A percentile compares a stretch with the other conserved stretches of the same genome.
Conservation (phyloP, 2,329 filamentous ascomycete genomes). For the Paramyrothecium sp. region DNA sequence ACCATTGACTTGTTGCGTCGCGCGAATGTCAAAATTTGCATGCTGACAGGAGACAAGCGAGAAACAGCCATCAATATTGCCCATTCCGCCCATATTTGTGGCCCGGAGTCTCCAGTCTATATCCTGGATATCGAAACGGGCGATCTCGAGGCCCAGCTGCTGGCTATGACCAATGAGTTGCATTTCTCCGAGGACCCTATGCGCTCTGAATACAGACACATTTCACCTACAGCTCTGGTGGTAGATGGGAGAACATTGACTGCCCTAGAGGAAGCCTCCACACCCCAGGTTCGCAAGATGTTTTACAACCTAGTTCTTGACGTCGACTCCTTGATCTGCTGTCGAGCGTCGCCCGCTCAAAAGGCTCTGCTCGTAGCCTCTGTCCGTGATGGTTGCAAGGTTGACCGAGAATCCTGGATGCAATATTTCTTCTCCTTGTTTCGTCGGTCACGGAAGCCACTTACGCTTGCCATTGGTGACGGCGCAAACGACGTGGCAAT, state of each 20-base stretch:
- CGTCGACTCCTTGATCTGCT: conserved; percentile 87
- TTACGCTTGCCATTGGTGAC: conserved; percentile 85
- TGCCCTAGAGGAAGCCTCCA: conserved; percentile 67
- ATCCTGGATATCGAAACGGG: conserved; percentile 67
- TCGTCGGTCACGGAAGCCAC: conserved; percentile 65
- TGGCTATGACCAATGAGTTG: conserved; percentile 63
- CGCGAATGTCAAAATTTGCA: conserved; percentile 93
- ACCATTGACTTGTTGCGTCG: conserved; percentile 89
- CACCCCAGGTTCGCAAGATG: conserved; percentile 57
- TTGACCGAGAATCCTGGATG: no score
- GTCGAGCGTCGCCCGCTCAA: conserved; percentile 79
- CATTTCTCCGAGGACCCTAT: no score
- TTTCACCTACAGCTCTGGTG: conserved; percentile 80
- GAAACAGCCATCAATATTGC: conserved; percentile 93
- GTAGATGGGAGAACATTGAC: conserved; percentile 77
- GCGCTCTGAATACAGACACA: conserved; percentile 47
- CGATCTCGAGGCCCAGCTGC: conserved; percentile 66
- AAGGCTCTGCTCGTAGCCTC: conserved; percentile 78
- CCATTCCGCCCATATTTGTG: conserved; percentile 77
- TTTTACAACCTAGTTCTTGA: conserved; percentile 80
- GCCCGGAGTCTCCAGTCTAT: conserved; percentile 71
- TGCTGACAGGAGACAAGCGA: conserved; percentile 91
- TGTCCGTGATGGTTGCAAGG: conserved; percentile 69
- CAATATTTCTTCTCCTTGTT: no score
- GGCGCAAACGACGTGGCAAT: conserved; percentile 94